Evolutionary conservation across 2,329 filamentous ascomycete species (phyloP).

Genomic region (Cladophialophora exuberans): DNA sequence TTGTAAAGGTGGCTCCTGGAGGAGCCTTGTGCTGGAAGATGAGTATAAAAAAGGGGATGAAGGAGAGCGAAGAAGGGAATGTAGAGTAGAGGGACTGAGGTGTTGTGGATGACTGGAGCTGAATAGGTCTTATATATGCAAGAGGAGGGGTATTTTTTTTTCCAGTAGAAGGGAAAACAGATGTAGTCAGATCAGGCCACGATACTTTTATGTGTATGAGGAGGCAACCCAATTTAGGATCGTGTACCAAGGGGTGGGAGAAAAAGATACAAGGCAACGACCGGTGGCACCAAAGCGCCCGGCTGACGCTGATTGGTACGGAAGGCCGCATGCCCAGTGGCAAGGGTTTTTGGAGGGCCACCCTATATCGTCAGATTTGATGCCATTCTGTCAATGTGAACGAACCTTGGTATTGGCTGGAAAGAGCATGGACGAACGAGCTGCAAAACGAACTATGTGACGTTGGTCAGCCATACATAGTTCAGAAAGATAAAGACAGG

Average conservation of each 20-base stretch:
- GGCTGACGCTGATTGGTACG: constrained; percentile 20
- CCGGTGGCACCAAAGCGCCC: not conserved
- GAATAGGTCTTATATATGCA: constrained; percentile 3
- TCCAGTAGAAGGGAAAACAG: not conserved
- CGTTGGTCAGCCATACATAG: not conserved
- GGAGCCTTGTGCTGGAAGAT: not conserved
- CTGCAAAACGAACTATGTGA: constrained; percentile 1
- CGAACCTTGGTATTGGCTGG: constrained; percentile 1
- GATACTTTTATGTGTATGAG: constrained; percentile 6
- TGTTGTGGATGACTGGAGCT: not conserved
- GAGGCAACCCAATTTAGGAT: not conserved
- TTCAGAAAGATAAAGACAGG: constrained; percentile 5
- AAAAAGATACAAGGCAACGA: not conserved
- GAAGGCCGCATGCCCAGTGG: not conserved
- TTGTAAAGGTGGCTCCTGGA: not conserved
- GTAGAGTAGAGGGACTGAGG: not conserved
- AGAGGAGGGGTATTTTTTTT: not conserved
- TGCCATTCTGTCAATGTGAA: not conserved
- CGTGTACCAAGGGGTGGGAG: constrained; percentile 1
- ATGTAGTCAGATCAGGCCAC: constrained; percentile 17
- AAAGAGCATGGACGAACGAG: not conserved
- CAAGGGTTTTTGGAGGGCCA: not conserved
- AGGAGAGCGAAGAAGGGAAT: not conserved
- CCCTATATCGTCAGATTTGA: constrained; percentile 2
- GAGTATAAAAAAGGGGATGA: not conserved